Conservation (phyloP, 2,329 filamentous ascomycete genomes). For the Aspergillus brunneoviolaceus region DNA sequence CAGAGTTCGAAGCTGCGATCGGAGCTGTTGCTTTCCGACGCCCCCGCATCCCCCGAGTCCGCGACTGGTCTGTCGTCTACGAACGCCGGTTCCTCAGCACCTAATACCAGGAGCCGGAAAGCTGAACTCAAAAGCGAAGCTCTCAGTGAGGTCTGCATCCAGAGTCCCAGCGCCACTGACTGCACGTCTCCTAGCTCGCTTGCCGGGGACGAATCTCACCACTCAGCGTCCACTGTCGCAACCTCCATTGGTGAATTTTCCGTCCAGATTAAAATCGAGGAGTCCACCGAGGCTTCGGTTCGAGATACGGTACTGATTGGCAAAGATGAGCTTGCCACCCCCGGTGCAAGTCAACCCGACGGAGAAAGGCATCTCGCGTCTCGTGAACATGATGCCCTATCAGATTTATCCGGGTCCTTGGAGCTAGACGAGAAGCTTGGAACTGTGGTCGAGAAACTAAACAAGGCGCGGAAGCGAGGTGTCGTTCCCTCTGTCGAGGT, state of each 20-base stretch:
- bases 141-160: constrained; percentile 8
- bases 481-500: constrained; percentile 42
- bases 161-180: constrained; percentile 19
- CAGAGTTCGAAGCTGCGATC: constrained; percentile 38
- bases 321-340: background rate
- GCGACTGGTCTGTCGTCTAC: constrained; percentile 13
- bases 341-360: constrained; percentile 13
- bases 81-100: background rate
- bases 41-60: constrained; percentile 25
- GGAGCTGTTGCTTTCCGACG: constrained; percentile 36
- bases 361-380: constrained; percentile 14
- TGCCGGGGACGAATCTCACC: constrained; percentile 32
- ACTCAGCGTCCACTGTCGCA: constrained; percentile 35
- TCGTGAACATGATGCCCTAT: constrained; percentile 23
- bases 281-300: constrained; percentile 12
- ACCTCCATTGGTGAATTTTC: constrained; percentile 36
- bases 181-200: constrained; percentile 29
- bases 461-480: constrained; percentile 25
- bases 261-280: constrained; percentile 22
- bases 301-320: background rate
- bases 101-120: background rate
- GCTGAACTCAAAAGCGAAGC: constrained; percentile 3
- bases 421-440: constrained; percentile 30
- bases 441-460: constrained; percentile 20
- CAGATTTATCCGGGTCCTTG: constrained; percentile 27